Conservation (phyloP, 2,329 filamentous ascomycete species). For the Aspergillus transmontanensis region DNA sequence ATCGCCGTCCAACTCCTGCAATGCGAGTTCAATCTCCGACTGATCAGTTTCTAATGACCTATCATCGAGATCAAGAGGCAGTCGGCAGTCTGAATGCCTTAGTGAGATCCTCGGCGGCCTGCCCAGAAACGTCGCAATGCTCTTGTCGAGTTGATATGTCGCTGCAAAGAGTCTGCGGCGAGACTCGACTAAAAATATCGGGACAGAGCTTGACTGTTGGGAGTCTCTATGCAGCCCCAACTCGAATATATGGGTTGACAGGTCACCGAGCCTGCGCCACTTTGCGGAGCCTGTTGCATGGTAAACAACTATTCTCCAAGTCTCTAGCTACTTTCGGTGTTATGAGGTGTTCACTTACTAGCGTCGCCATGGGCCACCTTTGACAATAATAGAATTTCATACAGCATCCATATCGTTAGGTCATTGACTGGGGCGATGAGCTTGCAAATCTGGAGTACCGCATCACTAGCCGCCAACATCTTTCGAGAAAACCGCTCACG, state of each 20-base stretch:
- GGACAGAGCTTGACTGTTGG: conserved; percentile 15
- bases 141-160: conserved; percentile 33
- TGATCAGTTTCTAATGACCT: conserved; percentile 14
- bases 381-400: conserved; percentile 41
- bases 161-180: conserved; percentile 29
- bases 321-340: neutral
- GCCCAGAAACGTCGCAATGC: conserved; percentile 31
- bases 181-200: conserved; percentile 26
- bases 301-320: neutral
- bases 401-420: conserved; percentile 32
- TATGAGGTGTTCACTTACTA: conserved; percentile 27
- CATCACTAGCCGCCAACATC: conserved; percentile 38
- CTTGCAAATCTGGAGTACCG: conserved; percentile 40
- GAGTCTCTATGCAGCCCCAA: conserved; percentile 29
- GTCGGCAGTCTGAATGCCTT: conserved; percentile 25
- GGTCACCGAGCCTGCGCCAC: conserved; percentile 30
- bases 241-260: conserved; percentile 30
- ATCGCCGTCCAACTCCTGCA: conserved; percentile 17
- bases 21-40: conserved; percentile 9
- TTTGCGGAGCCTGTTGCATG: conserved; percentile 20
- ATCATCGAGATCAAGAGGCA: conserved; percentile 29
- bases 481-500: conserved; percentile 24
- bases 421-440: conserved; percentile 44
- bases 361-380: conserved; percentile 40
- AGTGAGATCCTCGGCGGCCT: conserved; percentile 28